phyloP scores from a whole-genome alignment of 305 asterid species.

The Fraxinus floribunda region DNA sequence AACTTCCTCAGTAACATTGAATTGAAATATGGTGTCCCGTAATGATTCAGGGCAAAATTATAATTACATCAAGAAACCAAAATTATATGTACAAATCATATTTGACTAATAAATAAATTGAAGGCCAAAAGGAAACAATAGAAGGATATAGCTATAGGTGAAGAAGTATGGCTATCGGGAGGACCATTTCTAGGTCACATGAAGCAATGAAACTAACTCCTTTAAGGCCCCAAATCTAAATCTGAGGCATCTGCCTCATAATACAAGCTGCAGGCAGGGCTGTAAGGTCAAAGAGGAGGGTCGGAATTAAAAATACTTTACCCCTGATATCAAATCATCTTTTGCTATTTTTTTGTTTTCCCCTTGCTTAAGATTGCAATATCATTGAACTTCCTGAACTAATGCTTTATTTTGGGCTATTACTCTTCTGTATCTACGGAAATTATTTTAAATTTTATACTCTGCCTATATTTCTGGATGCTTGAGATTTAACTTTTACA shows the following conservation, averaged over 20 bases:
- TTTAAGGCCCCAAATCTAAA: background rate
- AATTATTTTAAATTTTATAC: background rate
- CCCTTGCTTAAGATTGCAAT: background rate
- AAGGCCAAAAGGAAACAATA: background rate
- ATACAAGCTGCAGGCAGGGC: background rate
- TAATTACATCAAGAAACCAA: background rate
- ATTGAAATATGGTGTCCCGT: background rate
- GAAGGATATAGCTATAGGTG: background rate
- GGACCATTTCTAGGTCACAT: background rate
- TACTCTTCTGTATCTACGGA: background rate
- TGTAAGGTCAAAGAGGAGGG: background rate
- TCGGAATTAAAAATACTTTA: background rate
- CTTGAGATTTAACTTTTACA: background rate
- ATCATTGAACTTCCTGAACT: background rate
- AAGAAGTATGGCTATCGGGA: background rate
- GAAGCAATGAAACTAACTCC: background rate
- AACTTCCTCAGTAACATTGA: background rate
- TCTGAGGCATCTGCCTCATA: background rate
- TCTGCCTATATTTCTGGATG: background rate
- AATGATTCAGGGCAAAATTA: background rate
- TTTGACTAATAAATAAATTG: background rate
- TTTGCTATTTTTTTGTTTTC: background rate
- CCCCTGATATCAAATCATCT: background rate
- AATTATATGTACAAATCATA: background rate
- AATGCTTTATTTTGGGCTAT: background rate